phyloP scores from a whole-genome alignment of 2,329 filamentous ascomycete species.

The Drechslera avenae region DNA sequence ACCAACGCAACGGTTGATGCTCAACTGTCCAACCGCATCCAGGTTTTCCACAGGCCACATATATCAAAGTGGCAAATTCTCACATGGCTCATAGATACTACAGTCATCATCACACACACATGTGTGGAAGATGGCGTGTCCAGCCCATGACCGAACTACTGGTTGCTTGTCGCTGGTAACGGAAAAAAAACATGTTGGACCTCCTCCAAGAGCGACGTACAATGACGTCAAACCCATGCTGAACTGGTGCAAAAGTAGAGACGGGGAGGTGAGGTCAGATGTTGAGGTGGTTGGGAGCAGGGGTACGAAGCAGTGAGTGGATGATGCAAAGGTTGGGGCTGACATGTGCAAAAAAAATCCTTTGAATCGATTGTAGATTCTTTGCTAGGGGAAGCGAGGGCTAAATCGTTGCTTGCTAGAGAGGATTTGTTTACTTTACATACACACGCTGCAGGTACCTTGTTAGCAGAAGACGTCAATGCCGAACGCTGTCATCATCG shows the following conservation, averaged over 20 bases:
- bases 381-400: background rate
- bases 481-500: background rate
- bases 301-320: slow-evolving; percentile 24
- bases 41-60: slow-evolving; percentile 29
- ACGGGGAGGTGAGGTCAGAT: slow-evolving; percentile 30
- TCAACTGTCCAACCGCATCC: slow-evolving; percentile 17
- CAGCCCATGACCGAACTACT: slow-evolving; percentile 32
- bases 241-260: slow-evolving; percentile 28
- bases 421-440: slow-evolving; percentile 12
- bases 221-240: slow-evolving; percentile 20
- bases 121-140: slow-evolving; percentile 22
- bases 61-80: slow-evolving; percentile 22
- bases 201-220: slow-evolving; percentile 22
- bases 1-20: slow-evolving; percentile 16
- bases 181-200: slow-evolving; percentile 27
- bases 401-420: slow-evolving; percentile 8
- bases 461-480: background rate
- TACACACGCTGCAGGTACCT: background rate
- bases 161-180: slow-evolving; percentile 29
- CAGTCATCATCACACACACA: slow-evolving; percentile 22
- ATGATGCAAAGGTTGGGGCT: slow-evolving; percentile 12
- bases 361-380: background rate
- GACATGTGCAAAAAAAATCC: slow-evolving; percentile 9
- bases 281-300: slow-evolving; percentile 30
- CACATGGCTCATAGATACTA: slow-evolving; percentile 26